Evolutionary conservation across 106 monocot genomes (phyloP).

Genomic region (Dioscorea alata): DNA sequence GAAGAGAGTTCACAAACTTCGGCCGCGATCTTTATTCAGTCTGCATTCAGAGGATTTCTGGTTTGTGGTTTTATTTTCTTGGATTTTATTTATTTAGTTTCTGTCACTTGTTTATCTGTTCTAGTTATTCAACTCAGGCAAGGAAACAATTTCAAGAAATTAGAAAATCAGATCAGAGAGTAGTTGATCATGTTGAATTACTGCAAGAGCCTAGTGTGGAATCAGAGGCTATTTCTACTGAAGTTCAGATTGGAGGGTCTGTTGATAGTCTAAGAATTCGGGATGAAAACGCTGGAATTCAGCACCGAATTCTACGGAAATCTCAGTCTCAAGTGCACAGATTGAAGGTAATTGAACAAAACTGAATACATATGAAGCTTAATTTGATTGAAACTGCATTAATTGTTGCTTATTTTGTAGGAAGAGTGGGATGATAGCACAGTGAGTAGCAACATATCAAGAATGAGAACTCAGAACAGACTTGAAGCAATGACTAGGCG

Average conservation of each 20-base stretch:
- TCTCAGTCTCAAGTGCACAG: constrained; percentile 28
- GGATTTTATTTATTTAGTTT: not conserved
- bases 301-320: constrained; percentile 17
- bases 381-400: not conserved
- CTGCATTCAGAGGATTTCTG: constrained; percentile 60
- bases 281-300: constrained; percentile 22
- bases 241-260: constrained; percentile 53
- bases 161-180: constrained; percentile 1
- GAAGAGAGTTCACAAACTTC: constrained; percentile 3
- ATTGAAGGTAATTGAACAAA: constrained; percentile 34
- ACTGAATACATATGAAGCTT: not conserved
- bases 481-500: constrained; percentile 75
- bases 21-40: constrained; percentile 61
- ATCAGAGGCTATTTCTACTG: constrained; percentile 42
- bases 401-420: constrained; percentile 22
- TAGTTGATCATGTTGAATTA: not conserved
- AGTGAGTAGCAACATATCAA: constrained; percentile 49
- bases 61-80: constrained; percentile 18
- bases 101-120: not conserved
- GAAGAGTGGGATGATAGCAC: constrained; percentile 94
- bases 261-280: constrained; percentile 20
- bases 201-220: constrained; percentile 10
- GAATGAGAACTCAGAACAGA: constrained; percentile 63
- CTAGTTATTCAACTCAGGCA: constrained; percentile 26
- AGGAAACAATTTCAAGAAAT: constrained; percentile 23